These are phyloP conservation scores for Penicillium sp. DNA, from an alignment of 2,329 filamentous ascomycete species.

Conservation along the genomic window DNA sequence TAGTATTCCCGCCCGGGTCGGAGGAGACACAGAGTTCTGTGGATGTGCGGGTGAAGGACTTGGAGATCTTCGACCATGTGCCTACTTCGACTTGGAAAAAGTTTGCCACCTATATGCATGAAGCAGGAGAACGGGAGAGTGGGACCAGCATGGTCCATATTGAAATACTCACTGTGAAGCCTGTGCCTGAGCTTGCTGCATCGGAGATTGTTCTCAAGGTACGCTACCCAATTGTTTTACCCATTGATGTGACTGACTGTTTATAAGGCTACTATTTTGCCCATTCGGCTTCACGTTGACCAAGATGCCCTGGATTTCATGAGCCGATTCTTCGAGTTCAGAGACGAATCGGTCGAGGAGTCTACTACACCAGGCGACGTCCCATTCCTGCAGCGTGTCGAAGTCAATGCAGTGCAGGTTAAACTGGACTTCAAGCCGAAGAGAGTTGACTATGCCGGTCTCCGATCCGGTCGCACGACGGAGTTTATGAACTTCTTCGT, in stretches of 20 bases:
- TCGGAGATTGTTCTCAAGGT: constrained; percentile 81
- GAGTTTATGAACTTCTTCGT: constrained; percentile 99
- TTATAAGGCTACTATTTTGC: constrained; percentile 62
- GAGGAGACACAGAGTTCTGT: constrained; percentile 84
- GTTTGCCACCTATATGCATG: constrained; percentile 88
- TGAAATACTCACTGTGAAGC: constrained; percentile 81
- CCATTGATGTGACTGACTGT: constrained; percentile 9
- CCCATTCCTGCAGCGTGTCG: constrained; percentile 83
- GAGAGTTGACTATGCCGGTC: constrained; percentile 87
- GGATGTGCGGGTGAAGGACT: constrained; percentile 71
- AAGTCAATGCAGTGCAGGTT: constrained; percentile 76
- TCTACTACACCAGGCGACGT: constrained; percentile 62
- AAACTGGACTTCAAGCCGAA: constrained; percentile 97
- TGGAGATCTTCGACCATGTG: constrained; percentile 91
- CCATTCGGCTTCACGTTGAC: constrained; percentile 86
- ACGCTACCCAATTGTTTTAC: constrained; percentile 7
- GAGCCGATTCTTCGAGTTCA: constrained; percentile 96
- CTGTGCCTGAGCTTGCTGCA: constrained; percentile 74
- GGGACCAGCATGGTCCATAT: constrained; percentile 85
- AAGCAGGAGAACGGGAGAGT: constrained; percentile 79
- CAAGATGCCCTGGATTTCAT: constrained; percentile 97
- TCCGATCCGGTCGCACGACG: constrained; percentile 87
- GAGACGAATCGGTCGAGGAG: constrained; percentile 60
- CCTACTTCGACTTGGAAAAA: constrained; percentile 97
- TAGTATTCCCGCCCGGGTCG: constrained; percentile 68